Conservation (phyloP, 2,329 filamentous ascomycete species). For the Aspergillus sp. region DNA sequence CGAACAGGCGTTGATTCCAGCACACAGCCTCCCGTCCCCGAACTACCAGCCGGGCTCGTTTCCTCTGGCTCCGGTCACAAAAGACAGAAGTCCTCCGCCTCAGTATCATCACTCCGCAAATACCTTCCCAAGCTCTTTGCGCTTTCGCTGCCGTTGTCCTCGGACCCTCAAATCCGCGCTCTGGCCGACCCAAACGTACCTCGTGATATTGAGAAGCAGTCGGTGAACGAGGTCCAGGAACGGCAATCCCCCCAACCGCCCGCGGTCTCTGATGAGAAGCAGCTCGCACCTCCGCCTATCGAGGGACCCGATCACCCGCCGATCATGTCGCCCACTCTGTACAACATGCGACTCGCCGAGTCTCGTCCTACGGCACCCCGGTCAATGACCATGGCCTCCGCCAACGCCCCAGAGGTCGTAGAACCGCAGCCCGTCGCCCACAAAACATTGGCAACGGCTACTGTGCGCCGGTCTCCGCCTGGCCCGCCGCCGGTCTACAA, state of each 20-base stretch:
- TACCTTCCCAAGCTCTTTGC: conserved; percentile 33
- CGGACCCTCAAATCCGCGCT: conserved; percentile 38
- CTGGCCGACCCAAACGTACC: conserved; percentile 27
- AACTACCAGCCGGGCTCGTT: conserved; percentile 23
- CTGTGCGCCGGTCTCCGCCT: conserved; percentile 21
- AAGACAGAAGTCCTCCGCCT: conserved; percentile 26
- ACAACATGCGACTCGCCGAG: neutral
- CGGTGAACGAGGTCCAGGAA: conserved; percentile 6
- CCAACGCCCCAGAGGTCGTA: conserved; percentile 37
- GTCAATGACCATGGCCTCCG: conserved; percentile 32
- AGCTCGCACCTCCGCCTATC: conserved; percentile 5
- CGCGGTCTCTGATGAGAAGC: conserved; percentile 1
- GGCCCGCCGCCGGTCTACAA: conserved; percentile 25
- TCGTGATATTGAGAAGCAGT: conserved; percentile 30
- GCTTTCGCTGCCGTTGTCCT: conserved; percentile 30
- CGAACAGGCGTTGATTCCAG: conserved; percentile 20
- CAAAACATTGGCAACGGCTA: conserved; percentile 21
- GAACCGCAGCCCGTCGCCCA: conserved; percentile 23
- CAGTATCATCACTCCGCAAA: conserved; percentile 32
- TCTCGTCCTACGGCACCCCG: conserved; percentile 13
- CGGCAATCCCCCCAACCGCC: conserved; percentile 1
- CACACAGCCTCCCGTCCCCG: conserved; percentile 7
- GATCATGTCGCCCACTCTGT: neutral
- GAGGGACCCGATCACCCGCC: conserved; percentile 1
- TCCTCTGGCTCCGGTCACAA: conserved; percentile 23